Conservation (phyloP, 768 basidiomycete species). For the Daedaleopsis sinensis region DNA sequence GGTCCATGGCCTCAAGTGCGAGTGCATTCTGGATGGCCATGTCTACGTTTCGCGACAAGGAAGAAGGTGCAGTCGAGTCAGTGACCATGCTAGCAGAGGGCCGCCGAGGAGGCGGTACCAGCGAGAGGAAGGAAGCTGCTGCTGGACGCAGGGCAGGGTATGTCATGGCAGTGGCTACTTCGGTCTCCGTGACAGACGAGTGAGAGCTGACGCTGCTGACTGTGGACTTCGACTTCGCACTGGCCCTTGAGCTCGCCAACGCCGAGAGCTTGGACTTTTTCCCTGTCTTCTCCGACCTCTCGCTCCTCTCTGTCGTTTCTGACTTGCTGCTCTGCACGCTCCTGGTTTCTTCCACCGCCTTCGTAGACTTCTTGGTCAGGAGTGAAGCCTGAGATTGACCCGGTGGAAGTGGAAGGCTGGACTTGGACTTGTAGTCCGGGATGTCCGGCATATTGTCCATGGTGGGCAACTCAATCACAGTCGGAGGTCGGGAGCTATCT, state of each 20-base stretch:
- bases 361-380: conserved; percentile 18
- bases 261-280: conserved; percentile 67
- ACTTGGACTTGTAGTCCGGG: conserved; percentile 54
- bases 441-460: conserved; percentile 58
- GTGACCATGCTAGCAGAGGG: conserved; percentile 44
- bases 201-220: conserved; percentile 56
- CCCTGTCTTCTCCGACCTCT: background rate
- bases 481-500: conserved; percentile 28
- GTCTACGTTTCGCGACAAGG: conserved; percentile 62
- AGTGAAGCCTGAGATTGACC: conserved; percentile 18
- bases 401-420: conserved; percentile 28
- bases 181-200: conserved; percentile 53
- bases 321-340: conserved; percentile 25
- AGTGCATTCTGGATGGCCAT: conserved; percentile 72
- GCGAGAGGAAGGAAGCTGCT: conserved; percentile 48
- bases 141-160: conserved; percentile 75
- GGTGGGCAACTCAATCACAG: conserved; percentile 39
- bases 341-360: conserved; percentile 6
- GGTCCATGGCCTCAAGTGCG: conserved; percentile 58
- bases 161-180: conserved; percentile 55
- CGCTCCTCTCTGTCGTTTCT: too few species aligned
- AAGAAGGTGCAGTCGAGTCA: conserved; percentile 39
- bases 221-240: conserved; percentile 37
- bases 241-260: conserved; percentile 67
- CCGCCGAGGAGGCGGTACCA: conserved; percentile 14